Percentiles rank a stretch among this genome's conserved stretches.
Evolutionary conservation across 2,329 filamentous ascomycete species (phyloP).

Genomic region (Exophiala bonariae): DNA sequence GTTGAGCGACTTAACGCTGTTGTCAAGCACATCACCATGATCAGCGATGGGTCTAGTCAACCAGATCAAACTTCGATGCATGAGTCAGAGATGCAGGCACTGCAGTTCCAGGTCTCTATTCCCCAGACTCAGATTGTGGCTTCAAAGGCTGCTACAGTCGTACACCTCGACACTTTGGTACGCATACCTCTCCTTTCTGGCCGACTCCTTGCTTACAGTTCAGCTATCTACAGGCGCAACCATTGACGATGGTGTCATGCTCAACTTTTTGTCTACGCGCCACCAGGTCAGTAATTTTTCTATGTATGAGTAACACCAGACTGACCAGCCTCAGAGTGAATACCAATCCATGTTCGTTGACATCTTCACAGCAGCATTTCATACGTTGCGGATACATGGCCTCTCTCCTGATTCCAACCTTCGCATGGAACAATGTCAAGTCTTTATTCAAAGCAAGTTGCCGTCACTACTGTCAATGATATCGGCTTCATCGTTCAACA

Average conservation of each 20-base stretch:
- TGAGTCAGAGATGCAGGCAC: constrained; percentile 30
- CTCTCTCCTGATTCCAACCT: constrained; percentile 48
- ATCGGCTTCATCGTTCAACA: constrained; percentile 57
- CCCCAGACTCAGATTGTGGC: constrained; percentile 70
- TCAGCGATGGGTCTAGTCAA: constrained; percentile 9
- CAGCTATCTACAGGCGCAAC: constrained; percentile 80
- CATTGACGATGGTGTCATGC: constrained; percentile 75
- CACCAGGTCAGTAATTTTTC: constrained; percentile 64
- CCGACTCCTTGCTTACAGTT: constrained; percentile 34
- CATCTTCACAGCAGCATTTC: constrained; percentile 83
- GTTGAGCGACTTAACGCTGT: constrained; percentile 22
- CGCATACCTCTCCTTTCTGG: constrained; percentile 28
- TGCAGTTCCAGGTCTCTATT: constrained; percentile 56
- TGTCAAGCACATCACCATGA: constrained; percentile 23
- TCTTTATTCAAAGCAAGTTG: constrained; percentile 78
- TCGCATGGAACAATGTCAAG: constrained; percentile 62
- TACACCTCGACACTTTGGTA: constrained; percentile 81
- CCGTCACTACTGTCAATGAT: constrained; percentile 62
- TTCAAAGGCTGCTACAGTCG: constrained; percentile 78
- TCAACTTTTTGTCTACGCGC: constrained; percentile 79
- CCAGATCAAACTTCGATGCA: constrained; percentile 8
- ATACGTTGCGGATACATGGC: constrained; percentile 75
- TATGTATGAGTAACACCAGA: constrained; percentile 9
- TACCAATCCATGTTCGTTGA: constrained; percentile 76
- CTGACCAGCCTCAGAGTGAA: constrained; percentile 59